A percentile compares a stretch with the other conserved stretches of the same genome.
Evolutionary conservation across 495 filamentous ascomycete species (phyloP).

Genomic region (Penicillium coprophilum): DNA sequence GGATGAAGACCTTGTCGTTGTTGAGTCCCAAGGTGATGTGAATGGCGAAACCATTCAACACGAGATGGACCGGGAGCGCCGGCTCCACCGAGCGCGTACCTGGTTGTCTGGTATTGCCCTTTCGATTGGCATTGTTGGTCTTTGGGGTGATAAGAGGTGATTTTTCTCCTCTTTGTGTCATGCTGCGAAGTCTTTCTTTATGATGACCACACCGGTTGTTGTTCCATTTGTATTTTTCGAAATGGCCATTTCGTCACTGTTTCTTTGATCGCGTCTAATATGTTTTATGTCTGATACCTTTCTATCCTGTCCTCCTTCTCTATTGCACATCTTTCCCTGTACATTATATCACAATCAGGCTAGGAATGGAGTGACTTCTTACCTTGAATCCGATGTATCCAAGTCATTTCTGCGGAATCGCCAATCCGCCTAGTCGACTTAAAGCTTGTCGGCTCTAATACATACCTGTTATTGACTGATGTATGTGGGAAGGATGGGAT

Average conservation of each 20-base stretch:
- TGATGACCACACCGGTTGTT: constrained; percentile 14
- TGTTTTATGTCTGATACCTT: constrained; percentile 1
- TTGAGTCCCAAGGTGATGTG: constrained; percentile 55
- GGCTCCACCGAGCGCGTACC: constrained; percentile 58
- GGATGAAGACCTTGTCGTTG: constrained; percentile 63
- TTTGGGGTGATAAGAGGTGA: constrained; percentile 78
- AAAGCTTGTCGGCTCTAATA: neutral
- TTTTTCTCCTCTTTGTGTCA: neutral
- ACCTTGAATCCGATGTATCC: neutral
- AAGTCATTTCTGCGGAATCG: neutral
- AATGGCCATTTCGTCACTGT: neutral
- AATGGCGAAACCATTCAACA: constrained; percentile 81
- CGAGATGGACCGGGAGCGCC: constrained; percentile 65
- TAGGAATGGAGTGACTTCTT: neutral
- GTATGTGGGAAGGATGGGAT: neutral
- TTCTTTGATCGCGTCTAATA: neutral
- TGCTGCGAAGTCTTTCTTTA: neutral
- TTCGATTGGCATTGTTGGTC: constrained; percentile 72
- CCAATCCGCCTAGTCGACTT: neutral
- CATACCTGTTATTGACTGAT: neutral
- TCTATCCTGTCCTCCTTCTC: neutral
- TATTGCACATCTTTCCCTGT: neutral
- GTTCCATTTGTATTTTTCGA: neutral
- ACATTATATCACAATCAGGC: neutral
- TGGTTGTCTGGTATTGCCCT: constrained; percentile 66